These are phyloP conservation scores for Bacterosira constricta DNA, from an alignment of 108 stramenopile genomes.

Conservation along the genomic window DNA sequence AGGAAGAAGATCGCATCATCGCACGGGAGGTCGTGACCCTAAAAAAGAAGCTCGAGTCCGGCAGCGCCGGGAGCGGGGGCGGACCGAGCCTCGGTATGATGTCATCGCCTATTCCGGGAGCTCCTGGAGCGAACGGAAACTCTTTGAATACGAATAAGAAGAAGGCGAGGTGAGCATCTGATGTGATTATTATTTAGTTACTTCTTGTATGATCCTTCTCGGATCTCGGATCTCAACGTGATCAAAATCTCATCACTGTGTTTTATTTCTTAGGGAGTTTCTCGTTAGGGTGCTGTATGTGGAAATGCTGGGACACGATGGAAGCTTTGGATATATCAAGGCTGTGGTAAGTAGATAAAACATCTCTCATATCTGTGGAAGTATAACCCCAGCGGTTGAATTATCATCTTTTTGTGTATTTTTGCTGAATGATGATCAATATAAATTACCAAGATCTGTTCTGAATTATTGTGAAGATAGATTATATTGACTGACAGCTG, in stretches of 20 bases:
- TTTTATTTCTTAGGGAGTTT: no score
- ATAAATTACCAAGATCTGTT: slow-evolving; percentile 18
- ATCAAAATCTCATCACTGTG: no score
- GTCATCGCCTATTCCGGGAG: slow-evolving; percentile 25
- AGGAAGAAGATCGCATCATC: slow-evolving; percentile 99
- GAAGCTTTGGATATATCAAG: slow-evolving; percentile 95
- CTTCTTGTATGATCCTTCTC: no score
- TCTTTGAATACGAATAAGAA: slow-evolving; percentile 70
- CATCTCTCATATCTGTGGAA: not conserved
- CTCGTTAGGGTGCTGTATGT: slow-evolving; percentile 97
- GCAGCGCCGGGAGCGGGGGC: slow-evolving; percentile 4
- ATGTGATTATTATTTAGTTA: no score
- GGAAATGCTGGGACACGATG: slow-evolving; percentile 99
- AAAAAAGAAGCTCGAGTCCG: slow-evolving; percentile 83
- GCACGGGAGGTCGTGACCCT: slow-evolving; percentile 82
- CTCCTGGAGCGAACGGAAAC: slow-evolving; percentile 40
- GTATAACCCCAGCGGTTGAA: no score
- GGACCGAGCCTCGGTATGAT: not conserved
- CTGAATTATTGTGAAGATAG: slow-evolving; percentile 12
- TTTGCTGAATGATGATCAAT: slow-evolving; percentile 11
- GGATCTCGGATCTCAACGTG: no score
- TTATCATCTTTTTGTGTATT: slow-evolving; percentile 6
- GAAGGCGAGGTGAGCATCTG: no score
- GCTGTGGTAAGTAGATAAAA: slow-evolving; percentile 67
- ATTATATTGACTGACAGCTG: slow-evolving; percentile 10